Base-by-base conservation (phyloP, 2,329 filamentous ascomycete genomes). In the Canariomyces notabilis region DNA sequence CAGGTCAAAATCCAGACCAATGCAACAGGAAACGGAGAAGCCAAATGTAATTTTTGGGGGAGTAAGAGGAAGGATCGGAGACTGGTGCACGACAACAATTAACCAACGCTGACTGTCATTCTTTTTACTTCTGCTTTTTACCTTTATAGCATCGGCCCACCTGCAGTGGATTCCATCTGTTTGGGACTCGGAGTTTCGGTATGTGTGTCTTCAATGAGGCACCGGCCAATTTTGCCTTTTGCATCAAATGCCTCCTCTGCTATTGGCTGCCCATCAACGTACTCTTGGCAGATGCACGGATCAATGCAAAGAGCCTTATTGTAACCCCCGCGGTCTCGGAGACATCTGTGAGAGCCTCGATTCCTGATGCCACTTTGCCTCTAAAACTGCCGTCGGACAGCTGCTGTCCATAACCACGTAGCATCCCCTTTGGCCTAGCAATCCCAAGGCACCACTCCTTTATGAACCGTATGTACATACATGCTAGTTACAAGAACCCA, bases 111-210 rank as follows among this genome's bases (percentile, higher is more conserved):
- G 21, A 16, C 32, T 31, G 31, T 40, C 20, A 42, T 22, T 38
- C 41, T 32, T 41, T 20, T 44, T 38, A n/a, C n/a, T n/a, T n/a
- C n/a, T n/a, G n/a, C n/a, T n/a, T n/a, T n/a, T n/a, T n/a, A n/a
- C n/a, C n/a, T 40, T 43, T 42, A 29, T 38, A 42, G 34, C 31
- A 43, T 21, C 33, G 50, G 34, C 44, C 53, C 51, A 56, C 53
- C 38, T 21, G 23, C 15, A 19, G 48, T 54, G 55, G 53, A 21
- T 32, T 46, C 46, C 14, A 14, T 22, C 29, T 46, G 34, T 39
- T 33, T 44, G 37, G 20, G 46, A 42, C 36, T 55, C 52, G 52
- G 55, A 37, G 46, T 50, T 37, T 56, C 55, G 55, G 55, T 31
- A 52, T 56, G 42, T 56, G 36, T 34, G 33, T 38, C 45, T 42